Evolutionary conservation across 1,284 basidiomycete genomes (phyloP).

Genomic region (Cerrena zonata): DNA sequence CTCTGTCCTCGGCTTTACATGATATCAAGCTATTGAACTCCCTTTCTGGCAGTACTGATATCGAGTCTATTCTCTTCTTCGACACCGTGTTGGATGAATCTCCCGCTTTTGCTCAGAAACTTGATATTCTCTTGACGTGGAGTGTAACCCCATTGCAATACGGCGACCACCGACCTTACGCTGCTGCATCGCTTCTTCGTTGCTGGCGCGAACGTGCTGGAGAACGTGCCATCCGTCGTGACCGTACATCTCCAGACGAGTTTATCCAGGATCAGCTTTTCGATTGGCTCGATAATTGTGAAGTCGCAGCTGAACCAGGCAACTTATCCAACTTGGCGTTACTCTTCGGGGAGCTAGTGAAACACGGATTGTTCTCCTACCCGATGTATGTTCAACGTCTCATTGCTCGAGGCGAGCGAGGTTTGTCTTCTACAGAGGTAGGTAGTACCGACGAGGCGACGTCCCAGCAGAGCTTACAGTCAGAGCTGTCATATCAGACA

Average conservation of each 20-base stretch:
- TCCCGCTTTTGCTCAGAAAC: conserved; percentile 56
- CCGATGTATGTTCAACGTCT: conserved; percentile 80
- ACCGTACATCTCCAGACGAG: conserved; percentile 49
- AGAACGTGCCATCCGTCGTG: conserved; percentile 55
- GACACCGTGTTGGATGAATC: conserved; percentile 38
- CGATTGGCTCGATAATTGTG: conserved; percentile 77
- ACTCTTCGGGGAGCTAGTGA: conserved; percentile 76
- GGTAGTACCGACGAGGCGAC: conserved; percentile 9
- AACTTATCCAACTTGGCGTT: conserved; percentile 64
- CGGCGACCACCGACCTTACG: conserved; percentile 80
- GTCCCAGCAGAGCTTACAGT: neutral
- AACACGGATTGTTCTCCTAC: conserved; percentile 75
- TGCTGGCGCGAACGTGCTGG: conserved; percentile 63
- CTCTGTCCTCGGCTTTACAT: conserved; percentile 24
- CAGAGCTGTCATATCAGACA: conserved; percentile 18
- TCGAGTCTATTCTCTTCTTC: conserved; percentile 62
- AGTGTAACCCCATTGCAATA: conserved; percentile 79
- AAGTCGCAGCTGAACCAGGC: conserved; percentile 50
- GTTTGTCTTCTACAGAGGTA: conserved; percentile 52
- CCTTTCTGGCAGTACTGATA: conserved; percentile 65
- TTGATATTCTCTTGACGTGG: conserved; percentile 83
- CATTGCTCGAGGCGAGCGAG: conserved; percentile 73
- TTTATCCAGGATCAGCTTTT: conserved; percentile 71
- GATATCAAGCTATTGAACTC: conserved; percentile 85
- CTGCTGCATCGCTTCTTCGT: conserved; percentile 69